Evolutionary conservation across 805 yeast species (phyloP), one percentile per base, ranked within the genome.

Genomic region (Pichia ethanolica): DNA sequence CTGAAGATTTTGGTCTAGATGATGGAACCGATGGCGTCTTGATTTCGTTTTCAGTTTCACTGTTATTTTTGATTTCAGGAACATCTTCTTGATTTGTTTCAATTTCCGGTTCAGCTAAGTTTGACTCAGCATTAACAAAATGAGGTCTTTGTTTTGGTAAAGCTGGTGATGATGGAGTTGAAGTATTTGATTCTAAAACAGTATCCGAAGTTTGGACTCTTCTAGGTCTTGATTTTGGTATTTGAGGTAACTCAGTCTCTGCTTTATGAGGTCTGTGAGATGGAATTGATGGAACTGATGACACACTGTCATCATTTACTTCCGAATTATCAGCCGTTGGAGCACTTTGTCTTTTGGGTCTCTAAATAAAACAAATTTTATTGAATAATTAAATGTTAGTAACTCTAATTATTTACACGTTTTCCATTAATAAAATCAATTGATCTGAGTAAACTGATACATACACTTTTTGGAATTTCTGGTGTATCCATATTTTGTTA

Each of bases 391-490:
- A 20, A 20, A 20, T 20, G 20, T 20, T 20, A 20, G 20, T 20
- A 20, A 20, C 3, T 20, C 20, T 20, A 2, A 20, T 20, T 20
- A 20, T 20, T 20, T 30, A 30, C 32, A 30, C 9, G 32, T 30
- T 30, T 30, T 7, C 9, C 4, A 7, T 30, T 9, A 7, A 2
- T 6, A 30, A 30, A 30, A 30, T 3, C 7, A 30, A 30, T 30
- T 30, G 7, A 7, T 1, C 3, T 20, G 20, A 20, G 2, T 30
- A 30, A 30, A 13, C 8, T 6, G 3, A 28, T 27, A 56, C 66
- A 33, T 53, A 61, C 62, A 37, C 51, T 58, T 42, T 44, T 54
- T 2, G 63, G 64, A 14, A 59, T 48, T 42, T 36, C 38, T 39
- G 63, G 63, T 35, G 37, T 41, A 7, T 55, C 59, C 62, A 59